Percentiles rank a stretch among this genome's conserved stretches.
Evolutionary conservation across 2,329 filamentous ascomycete genomes (phyloP).

Genomic region (Paracamarosporium sp.): DNA sequence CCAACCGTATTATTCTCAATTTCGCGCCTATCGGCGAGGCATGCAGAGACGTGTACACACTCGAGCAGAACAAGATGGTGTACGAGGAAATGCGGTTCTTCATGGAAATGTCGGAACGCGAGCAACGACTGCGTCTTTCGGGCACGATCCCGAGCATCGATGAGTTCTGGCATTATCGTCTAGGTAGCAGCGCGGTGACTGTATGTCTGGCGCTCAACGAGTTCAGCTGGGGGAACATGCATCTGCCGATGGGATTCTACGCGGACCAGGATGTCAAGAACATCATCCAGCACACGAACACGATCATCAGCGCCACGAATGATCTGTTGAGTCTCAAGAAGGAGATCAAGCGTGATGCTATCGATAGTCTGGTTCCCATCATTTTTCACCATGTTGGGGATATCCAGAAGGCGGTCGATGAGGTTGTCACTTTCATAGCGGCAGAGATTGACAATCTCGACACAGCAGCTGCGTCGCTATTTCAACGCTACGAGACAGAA

Average conservation of each 20-base stretch:
- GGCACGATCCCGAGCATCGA: constrained; percentile 3
- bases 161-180: constrained; percentile 17
- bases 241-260: background rate
- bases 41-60: background rate
- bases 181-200: constrained; percentile 19
- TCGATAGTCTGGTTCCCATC: constrained; percentile 16
- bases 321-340: constrained; percentile 14
- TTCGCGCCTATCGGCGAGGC: too few species aligned
- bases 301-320: constrained; percentile 6
- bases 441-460: background rate
- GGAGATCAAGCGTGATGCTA: constrained; percentile 12
- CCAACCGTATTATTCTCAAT: too few species aligned
- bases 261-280: too few species aligned
- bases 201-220: constrained; percentile 17
- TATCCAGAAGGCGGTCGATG: constrained; percentile 10
- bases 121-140: constrained; percentile 14
- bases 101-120: constrained; percentile 11
- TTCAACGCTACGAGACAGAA: too few species aligned
- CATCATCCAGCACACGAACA: too few species aligned
- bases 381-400: constrained; percentile 7
- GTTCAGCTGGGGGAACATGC: constrained; percentile 10
- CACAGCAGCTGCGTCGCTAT: too few species aligned
- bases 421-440: constrained; percentile 11
- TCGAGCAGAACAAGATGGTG: constrained; percentile 5
- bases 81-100: constrained; percentile 10